These are phyloP conservation scores for Quercus ilex DNA, from an alignment of 306 rosid species.

Conservation along the genomic window DNA sequence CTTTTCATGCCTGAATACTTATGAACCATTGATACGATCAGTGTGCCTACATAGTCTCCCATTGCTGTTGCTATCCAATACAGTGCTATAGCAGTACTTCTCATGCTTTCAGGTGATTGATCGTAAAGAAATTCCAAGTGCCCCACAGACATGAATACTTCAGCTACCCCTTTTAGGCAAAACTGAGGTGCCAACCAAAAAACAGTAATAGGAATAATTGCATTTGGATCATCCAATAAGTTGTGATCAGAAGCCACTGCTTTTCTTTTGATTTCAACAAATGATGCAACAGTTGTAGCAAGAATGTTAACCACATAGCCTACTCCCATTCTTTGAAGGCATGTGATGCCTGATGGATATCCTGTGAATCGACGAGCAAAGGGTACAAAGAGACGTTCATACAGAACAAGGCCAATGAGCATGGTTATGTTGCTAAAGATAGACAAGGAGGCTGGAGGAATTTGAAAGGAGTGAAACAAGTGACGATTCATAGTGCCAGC, in stretches of 20 bases:
- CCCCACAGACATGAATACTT: slow-evolving; percentile 72
- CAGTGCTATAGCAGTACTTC: slow-evolving; percentile 67
- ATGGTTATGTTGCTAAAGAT: slow-evolving; percentile 54
- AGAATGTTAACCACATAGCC: slow-evolving; percentile 55
- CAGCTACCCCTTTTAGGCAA: slow-evolving; percentile 59
- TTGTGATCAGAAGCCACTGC: slow-evolving; percentile 38
- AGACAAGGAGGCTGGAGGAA: slow-evolving; percentile 68
- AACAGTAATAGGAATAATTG: slow-evolving; percentile 60
- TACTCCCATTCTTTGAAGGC: slow-evolving; percentile 80
- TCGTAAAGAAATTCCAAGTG: slow-evolving; percentile 79
- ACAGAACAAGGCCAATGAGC: slow-evolving; percentile 58
- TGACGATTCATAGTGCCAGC: slow-evolving; percentile 75
- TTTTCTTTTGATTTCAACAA: slow-evolving; percentile 58
- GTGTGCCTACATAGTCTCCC: slow-evolving; percentile 57
- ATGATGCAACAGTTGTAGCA: slow-evolving; percentile 51
- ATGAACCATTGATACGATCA: slow-evolving; percentile 56
- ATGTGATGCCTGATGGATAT: slow-evolving; percentile 68
- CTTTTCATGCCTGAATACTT: slow-evolving; percentile 30
- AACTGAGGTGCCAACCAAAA: slow-evolving; percentile 83
- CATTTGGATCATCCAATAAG: slow-evolving; percentile 58
- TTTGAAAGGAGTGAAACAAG: slow-evolving; percentile 47
- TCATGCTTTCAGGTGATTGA: slow-evolving; percentile 80
- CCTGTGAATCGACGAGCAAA: slow-evolving; percentile 45
- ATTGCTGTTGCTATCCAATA: slow-evolving; percentile 49
- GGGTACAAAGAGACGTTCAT: slow-evolving; percentile 68